A percentile compares a stretch with the other conserved stretches of the same genome.
These are phyloP conservation scores for Choiromyces venosus DNA, from an alignment of 495 filamentous ascomycete genomes.

Conservation along the genomic window DNA sequence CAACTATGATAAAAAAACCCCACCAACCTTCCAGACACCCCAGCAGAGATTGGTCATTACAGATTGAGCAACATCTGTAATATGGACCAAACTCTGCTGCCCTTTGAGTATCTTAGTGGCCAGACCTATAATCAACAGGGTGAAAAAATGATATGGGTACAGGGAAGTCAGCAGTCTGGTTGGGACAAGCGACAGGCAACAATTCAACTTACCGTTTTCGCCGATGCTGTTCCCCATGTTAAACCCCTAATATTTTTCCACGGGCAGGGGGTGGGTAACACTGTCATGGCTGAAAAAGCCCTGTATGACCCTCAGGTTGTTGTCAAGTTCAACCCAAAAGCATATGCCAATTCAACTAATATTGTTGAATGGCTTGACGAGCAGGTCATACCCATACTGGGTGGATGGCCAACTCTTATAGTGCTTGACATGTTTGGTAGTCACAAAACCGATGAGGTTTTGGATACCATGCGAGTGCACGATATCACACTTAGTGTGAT, in stretches of 20 bases:
- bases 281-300: not conserved
- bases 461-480: not conserved
- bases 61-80: constrained; percentile 7
- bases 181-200: constrained; percentile 23
- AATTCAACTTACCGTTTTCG: constrained; percentile 10
- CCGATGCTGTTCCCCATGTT: constrained; percentile 8
- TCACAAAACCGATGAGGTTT: constrained; percentile 9
- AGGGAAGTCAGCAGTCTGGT: not conserved
- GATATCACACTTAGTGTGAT: constrained; percentile 7
- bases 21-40: not conserved
- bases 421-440: not conserved
- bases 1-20: not conserved
- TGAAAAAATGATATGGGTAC: constrained; percentile 2
- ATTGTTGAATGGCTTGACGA: constrained; percentile 8
- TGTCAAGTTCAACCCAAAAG: constrained; percentile 14
- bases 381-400: constrained; percentile 6
- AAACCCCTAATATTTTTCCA: constrained; percentile 9
- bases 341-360: not conserved
- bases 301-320: constrained; percentile 4
- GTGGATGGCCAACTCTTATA: not conserved
- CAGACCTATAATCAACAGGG: constrained; percentile 13
- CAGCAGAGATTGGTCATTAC: not conserved
- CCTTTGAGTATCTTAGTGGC: constrained; percentile 14
- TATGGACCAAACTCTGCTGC: constrained; percentile 10
- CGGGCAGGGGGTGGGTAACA: not conserved